Evolutionary conservation across 345 rosid genomes (phyloP).

Genomic region (Acer saccharum): DNA sequence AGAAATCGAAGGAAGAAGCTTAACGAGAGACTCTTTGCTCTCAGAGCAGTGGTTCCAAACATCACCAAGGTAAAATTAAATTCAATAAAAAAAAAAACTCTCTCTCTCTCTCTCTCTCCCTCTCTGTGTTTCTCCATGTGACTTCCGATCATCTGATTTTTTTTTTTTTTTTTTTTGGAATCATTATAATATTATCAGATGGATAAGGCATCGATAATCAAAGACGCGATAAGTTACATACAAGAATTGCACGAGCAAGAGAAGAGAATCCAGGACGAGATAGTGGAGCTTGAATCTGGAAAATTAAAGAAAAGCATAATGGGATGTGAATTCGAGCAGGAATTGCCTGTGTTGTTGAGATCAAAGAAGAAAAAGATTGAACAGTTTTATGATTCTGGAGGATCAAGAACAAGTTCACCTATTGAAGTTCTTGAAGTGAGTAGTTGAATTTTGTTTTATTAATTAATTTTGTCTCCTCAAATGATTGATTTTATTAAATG

Average conservation of each 20-base stretch:
- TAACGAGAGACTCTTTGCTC: slow-evolving; percentile 84
- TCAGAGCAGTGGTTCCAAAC: slow-evolving; percentile 92
- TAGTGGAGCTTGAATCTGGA: slow-evolving; percentile 72
- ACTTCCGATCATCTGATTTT: not conserved
- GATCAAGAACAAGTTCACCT: slow-evolving; percentile 43
- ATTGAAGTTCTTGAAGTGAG: slow-evolving; percentile 67
- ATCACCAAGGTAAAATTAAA: slow-evolving; percentile 66
- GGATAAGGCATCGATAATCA: slow-evolving; percentile 99
- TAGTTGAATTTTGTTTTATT: not conserved
- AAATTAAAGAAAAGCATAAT: slow-evolving; percentile 31
- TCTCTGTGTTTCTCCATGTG: not conserved
- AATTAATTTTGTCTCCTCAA: no score
- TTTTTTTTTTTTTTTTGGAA: no score
- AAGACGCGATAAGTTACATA: slow-evolving; percentile 90
- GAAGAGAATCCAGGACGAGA: slow-evolving; percentile 65
- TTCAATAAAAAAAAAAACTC: not conserved
- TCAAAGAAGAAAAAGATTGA: slow-evolving; percentile 70
- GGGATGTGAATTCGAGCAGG: slow-evolving; percentile 56
- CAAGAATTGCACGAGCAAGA: slow-evolving; percentile 84
- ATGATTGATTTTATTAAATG: not conserved
- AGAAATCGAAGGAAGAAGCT: slow-evolving; percentile 89
- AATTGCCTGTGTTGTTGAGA: slow-evolving; percentile 54
- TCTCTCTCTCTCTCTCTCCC: not conserved
- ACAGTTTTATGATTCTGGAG: slow-evolving; percentile 41
- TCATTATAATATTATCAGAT: slow-evolving; percentile 41